Base-by-base conservation (phyloP, 2,329 filamentous ascomycete species). In the Aspergillus hortae region DNA sequence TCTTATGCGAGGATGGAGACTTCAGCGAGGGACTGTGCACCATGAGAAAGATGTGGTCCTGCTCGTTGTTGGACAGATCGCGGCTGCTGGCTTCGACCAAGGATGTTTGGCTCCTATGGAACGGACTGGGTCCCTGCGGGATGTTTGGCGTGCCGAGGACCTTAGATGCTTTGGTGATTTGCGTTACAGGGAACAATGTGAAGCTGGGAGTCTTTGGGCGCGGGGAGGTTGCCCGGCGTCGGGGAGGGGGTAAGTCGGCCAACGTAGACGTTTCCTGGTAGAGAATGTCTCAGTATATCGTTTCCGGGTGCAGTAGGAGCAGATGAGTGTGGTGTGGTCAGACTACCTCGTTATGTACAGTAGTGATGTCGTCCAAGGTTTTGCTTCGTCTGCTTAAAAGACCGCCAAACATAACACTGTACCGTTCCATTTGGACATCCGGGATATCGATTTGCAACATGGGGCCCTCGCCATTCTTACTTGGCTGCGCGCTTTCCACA, bases 371-470 rank as follows among this genome's bases (percentile, higher is more conserved):
- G 32, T 73, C 66, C 36, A 74, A 57, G 4, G 67, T 68, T 49
- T 61, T 71, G 50, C 68, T 73, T 41, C 69, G 64, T 51, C 71
- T 64, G 46, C 67, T 62, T 50, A 73, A 58, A 6, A 96, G 77
- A 35, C 82, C 82, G 50, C 86, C 84, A 65, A 97, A 96, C 92
- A 96, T 96, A 58, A 96, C 82, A 61, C 91, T 96, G 61, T 96
- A 97, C 45, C 92, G 80, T 67, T 96, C 92, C 79, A 97, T 79
- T 56, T 87, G 84, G 50, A 89, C 80, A 46, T 82, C 81, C 1
- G 92, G 92, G 52, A 96, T 94, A 48, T 92, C 84, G 14, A 96
- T 80, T 61, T 91, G 80, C 17, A 96, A 74, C 6, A 87, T 69
- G 2, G 74, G 65, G 15, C 55, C 51, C 4, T 45, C 17, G 42